Evolutionary conservation across 2,329 filamentous ascomycete species (phyloP).

Genomic region (Claviceps humidiphila): DNA sequence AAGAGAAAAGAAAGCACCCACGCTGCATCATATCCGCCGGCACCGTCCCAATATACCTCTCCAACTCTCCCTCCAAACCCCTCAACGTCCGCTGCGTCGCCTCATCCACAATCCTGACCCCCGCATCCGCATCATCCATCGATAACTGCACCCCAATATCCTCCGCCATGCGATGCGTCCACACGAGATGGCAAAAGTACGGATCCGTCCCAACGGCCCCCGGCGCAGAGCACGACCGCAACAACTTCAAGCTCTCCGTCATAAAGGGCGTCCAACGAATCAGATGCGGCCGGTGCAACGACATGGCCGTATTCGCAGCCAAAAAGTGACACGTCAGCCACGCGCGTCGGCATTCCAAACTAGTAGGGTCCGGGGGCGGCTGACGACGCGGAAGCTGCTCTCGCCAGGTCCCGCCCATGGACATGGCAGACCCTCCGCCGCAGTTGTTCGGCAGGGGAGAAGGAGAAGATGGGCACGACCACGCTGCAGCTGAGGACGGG

Average conservation of each 20-base stretch:
- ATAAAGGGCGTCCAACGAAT: conserved; percentile 48
- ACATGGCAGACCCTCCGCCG: too few relatives aligned
- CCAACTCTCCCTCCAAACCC: conserved; percentile 50
- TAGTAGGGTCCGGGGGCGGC: conserved; percentile 35
- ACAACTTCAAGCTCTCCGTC: conserved; percentile 42
- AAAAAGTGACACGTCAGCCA: conserved; percentile 49
- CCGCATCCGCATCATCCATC: conserved; percentile 47
- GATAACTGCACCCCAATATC: conserved; percentile 54
- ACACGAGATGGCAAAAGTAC: conserved; percentile 45
- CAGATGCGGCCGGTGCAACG: conserved; percentile 46
- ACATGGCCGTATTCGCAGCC: conserved; percentile 46
- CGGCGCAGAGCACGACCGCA: conserved; percentile 31
- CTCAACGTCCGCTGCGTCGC: conserved; percentile 52
- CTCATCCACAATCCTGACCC: conserved; percentile 43
- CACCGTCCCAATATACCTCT: conserved; percentile 44
- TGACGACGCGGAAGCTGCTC: conserved; percentile 28
- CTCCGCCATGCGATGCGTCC: conserved; percentile 51
- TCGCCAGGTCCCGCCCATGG: conserved; percentile 18
- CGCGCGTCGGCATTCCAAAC: conserved; percentile 40
- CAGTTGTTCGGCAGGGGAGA: too few relatives aligned
- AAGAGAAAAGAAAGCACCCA: conserved; percentile 23
- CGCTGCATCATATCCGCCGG: conserved; percentile 39
- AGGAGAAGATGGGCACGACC: too few relatives aligned
- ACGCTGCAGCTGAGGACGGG: too few relatives aligned
- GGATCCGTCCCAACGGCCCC: conserved; percentile 43